Base-by-base conservation (phyloP, 164 flowering plant species). In the Vitis labrusca region DNA sequence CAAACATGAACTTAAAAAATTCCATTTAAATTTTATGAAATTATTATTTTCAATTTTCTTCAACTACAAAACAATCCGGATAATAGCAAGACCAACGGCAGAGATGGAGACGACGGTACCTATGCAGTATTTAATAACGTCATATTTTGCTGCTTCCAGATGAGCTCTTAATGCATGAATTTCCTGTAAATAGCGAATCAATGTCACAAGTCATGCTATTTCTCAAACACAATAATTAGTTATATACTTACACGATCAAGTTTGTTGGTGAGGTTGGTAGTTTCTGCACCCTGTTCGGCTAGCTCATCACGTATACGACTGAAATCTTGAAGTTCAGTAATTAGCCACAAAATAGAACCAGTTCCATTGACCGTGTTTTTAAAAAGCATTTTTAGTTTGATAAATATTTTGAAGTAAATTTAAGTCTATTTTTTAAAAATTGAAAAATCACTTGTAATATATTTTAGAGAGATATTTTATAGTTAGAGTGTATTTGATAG, bases 101-200 rank as follows among this genome's bases (percentile, higher is more conserved):
- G 86, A 82, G 19, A 88, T 76, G n/a, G 91, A 87, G 63, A 80
- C 88, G 2, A 89, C 80, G 23, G 89, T 84, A 73, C 90, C 94
- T 55, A 87, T 80, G 78, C 94, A 89, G 70, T 88, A 86, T 62
- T 86, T 88, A 51, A 89, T 85, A 63, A 88, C 86, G n/a, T 89
- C 91, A 50, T 84, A 85, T 70, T 89, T 89, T 58, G 90, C 87
- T 9, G 88, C 89, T 72, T 89, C 91, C 67, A 88, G 10, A 23
- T 82, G 85, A 16, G 91, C 90, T 71, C 86, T 78, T 53, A 86
- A 56, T 30, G 80, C 78, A 74, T 89, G 89, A 70, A 86, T 85
- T 86, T 86, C 91, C 91, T 89, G 84, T 27, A 63, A 15, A 51
- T 59, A 59, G 29, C 23, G 32, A 2, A 49, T 2, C 17, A 19